Conservation (phyloP, 2,329 filamentous ascomycete species). For the Aspergillus vadensis region DNA sequence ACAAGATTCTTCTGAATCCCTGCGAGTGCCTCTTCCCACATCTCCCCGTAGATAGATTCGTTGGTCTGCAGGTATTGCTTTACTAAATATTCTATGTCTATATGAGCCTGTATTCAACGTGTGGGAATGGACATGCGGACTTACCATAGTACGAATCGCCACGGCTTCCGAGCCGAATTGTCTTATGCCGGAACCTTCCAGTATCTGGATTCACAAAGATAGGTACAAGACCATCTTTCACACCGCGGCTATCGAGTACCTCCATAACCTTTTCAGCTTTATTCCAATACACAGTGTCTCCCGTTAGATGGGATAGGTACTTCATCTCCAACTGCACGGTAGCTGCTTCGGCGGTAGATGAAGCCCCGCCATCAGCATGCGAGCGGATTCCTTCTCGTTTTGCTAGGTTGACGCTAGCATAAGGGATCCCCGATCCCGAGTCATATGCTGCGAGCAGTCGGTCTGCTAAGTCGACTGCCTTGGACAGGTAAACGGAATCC, state of each 20-base stretch:
- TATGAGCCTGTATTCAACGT: not conserved
- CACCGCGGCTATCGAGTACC: conserved; percentile 77
- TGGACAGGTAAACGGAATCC: conserved; percentile 91
- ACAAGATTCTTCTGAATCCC: conserved; percentile 87
- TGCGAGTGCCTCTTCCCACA: conserved; percentile 82
- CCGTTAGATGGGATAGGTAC: conserved; percentile 87
- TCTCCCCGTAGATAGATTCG: conserved; percentile 78
- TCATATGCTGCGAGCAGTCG: conserved; percentile 84
- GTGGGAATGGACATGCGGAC: not conserved
- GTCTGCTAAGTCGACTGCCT: conserved; percentile 85
- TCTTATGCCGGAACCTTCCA: conserved; percentile 75
- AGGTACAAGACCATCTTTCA: conserved; percentile 77
- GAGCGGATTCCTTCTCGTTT: conserved; percentile 73
- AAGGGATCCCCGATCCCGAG: conserved; percentile 81
- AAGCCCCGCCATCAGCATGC: conserved; percentile 82
- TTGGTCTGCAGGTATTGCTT: conserved; percentile 94
- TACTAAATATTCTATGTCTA: conserved; percentile 74
- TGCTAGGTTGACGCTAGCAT: conserved; percentile 81
- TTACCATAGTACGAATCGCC: conserved; percentile 86
- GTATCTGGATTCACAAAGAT: conserved; percentile 81
- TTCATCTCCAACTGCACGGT: conserved; percentile 93
- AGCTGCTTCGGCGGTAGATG: conserved; percentile 87
- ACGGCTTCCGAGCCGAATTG: conserved; percentile 86
- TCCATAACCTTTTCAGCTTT: conserved; percentile 86
- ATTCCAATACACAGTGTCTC: conserved; percentile 86